A percentile compares a stretch with the other conserved stretches of the same genome.
Evolutionary conservation across 345 rosid species (phyloP).

Genomic region (Eucalyptus brandiana): DNA sequence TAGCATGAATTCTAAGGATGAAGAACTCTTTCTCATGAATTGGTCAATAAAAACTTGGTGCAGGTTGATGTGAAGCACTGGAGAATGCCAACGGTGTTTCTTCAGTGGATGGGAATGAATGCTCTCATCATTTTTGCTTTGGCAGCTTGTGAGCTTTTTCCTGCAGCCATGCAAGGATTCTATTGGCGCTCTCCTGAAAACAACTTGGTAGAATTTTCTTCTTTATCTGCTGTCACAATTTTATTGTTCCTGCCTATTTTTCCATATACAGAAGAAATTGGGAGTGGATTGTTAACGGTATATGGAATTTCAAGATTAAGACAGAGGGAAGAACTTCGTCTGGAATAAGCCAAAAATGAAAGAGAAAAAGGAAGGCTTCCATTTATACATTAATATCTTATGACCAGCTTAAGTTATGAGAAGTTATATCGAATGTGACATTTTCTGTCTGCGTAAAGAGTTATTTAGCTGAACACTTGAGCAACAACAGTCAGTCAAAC

Average conservation of each 20-base stretch:
- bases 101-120: slow-evolving; percentile 61
- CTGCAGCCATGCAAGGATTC: slow-evolving; percentile 42
- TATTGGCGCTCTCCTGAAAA: slow-evolving; percentile 44
- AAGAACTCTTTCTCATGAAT: background rate
- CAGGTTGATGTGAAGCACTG: slow-evolving; percentile 42
- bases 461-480: background rate
- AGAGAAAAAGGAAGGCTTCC: background rate
- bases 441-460: background rate
- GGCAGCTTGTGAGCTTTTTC: slow-evolving; percentile 43
- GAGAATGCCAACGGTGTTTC: slow-evolving; percentile 14
- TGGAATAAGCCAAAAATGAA: background rate
- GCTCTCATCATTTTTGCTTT: slow-evolving; percentile 38
- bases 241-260: background rate
- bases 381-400: background rate
- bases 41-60: background rate
- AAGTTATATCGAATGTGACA: background rate
- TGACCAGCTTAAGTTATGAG: background rate
- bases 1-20: background rate
- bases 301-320: background rate
- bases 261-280: background rate
- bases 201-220: slow-evolving; percentile 24
- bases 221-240: background rate
- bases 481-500: background rate
- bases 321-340: background rate
- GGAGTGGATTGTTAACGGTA: background rate